Conservation (phyloP, 371 early-diverging fungal species). For the Syncephalastrum contaminatum region DNA sequence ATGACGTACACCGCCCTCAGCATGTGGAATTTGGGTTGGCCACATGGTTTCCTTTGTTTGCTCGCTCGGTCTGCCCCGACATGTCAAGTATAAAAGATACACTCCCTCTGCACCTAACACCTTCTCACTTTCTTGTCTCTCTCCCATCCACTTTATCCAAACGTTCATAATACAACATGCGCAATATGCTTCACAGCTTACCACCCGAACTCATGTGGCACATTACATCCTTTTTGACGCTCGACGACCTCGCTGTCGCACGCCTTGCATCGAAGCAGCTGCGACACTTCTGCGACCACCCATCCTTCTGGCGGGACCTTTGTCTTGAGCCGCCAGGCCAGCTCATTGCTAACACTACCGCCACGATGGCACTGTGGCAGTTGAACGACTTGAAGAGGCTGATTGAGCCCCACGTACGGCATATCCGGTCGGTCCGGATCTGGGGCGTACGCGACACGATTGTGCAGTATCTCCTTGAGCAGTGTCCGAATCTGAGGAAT, state of each 20-base stretch:
- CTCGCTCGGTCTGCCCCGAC: slow-evolving; percentile 22
- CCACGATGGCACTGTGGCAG: slow-evolving; percentile 20
- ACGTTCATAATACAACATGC: background rate
- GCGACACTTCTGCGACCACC: slow-evolving; percentile 25
- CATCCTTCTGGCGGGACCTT: slow-evolving; percentile 25
- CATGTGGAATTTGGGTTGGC: too few relatives aligned
- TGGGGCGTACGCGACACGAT: slow-evolving; percentile 42
- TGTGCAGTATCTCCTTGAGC: slow-evolving; percentile 24
- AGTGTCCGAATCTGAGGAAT: slow-evolving; percentile 21
- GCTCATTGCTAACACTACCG: background rate
- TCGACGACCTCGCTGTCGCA: slow-evolving; percentile 17
- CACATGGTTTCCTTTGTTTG: background rate
- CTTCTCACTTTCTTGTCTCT: slow-evolving; percentile 1
- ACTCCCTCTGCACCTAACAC: background rate
- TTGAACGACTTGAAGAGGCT: slow-evolving; percentile 22
- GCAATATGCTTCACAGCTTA: slow-evolving; percentile 6
- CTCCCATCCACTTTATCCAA: background rate
- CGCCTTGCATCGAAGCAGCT: slow-evolving; percentile 18
- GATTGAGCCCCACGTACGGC: slow-evolving; percentile 23
- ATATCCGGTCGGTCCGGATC: slow-evolving; percentile 24
- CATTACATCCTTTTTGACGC: slow-evolving; percentile 10
- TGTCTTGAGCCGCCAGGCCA: slow-evolving; percentile 5
- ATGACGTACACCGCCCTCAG: too few relatives aligned
- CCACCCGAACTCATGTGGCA: slow-evolving; percentile 20
- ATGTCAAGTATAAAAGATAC: slow-evolving; percentile 15